phyloP scores from a whole-genome alignment of 495 filamentous ascomycete species.

The Podospora anserina region DNA sequence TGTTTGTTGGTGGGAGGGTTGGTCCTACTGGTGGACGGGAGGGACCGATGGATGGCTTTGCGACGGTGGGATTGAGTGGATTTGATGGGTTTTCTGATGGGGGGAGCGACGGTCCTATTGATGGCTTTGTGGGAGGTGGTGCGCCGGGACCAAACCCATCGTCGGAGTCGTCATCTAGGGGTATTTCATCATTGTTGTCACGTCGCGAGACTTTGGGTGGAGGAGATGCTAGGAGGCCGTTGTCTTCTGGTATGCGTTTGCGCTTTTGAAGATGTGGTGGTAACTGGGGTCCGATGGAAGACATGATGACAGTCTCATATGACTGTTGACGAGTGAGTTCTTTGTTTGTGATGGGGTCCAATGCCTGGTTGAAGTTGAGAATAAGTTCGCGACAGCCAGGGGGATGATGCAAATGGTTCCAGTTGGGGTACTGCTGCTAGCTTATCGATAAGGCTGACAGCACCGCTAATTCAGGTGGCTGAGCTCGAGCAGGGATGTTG shows the following conservation, averaged over 20 bases:
- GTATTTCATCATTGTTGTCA: conserved; percentile 39
- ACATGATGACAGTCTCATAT: conserved; percentile 32
- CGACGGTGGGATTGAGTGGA: not conserved
- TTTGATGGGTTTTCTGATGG: conserved; percentile 20
- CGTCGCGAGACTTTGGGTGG: conserved; percentile 38
- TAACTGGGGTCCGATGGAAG: conserved; percentile 50
- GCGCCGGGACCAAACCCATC: conserved; percentile 38
- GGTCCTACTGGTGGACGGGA: conserved; percentile 27
- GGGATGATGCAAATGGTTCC: conserved; percentile 5
- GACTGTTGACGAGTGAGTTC: not conserved
- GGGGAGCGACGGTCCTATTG: conserved; percentile 28
- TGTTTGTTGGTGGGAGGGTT: conserved; percentile 20
- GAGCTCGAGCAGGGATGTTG: conserved; percentile 8
- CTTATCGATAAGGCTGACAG: conserved; percentile 24
- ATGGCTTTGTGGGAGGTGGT: conserved; percentile 23
- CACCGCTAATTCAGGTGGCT: conserved; percentile 9
- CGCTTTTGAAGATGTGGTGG: conserved; percentile 53
- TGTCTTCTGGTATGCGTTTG: conserved; percentile 48
- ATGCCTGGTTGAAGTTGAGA: not conserved
- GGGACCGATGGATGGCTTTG: conserved; percentile 36
- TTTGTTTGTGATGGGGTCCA: not conserved
- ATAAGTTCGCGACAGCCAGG: not conserved
- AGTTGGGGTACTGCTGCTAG: not conserved
- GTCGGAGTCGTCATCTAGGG: conserved; percentile 33
- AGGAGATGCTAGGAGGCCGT: conserved; percentile 33